These are phyloP conservation scores for Papiliotrema laurentii DNA, from an alignment of 1,284 basidiomycete species.

Conservation along the genomic window DNA sequence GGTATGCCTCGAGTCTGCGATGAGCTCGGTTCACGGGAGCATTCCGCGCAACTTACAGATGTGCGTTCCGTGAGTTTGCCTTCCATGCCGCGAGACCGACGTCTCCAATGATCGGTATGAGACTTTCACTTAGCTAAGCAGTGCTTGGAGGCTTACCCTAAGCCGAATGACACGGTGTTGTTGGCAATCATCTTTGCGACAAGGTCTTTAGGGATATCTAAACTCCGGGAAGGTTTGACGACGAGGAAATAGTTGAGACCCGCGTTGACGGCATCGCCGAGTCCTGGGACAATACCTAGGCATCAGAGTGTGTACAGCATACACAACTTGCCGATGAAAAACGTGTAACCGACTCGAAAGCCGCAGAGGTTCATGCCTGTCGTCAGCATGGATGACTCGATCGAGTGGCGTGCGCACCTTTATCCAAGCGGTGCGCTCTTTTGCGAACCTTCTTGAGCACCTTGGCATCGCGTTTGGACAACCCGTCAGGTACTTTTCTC, in stretches of 20 bases:
- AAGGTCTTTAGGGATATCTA: slow-evolving; percentile 63
- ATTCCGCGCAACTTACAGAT: slow-evolving; percentile 29
- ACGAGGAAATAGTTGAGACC: slow-evolving; percentile 68
- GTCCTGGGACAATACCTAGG: slow-evolving; percentile 43
- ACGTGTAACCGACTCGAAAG: slow-evolving; percentile 77
- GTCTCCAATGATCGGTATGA: slow-evolving; percentile 77
- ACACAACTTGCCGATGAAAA: slow-evolving; percentile 60
- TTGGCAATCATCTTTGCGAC: slow-evolving; percentile 70
- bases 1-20: slow-evolving; percentile 41
- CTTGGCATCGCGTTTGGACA: slow-evolving; percentile 70
- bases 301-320: neutral
- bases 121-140: slow-evolving; percentile 8
- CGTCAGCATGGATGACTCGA: too few species aligned
- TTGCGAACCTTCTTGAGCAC: slow-evolving; percentile 69
- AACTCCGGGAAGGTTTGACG: slow-evolving; percentile 65
- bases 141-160: slow-evolving; percentile 52
- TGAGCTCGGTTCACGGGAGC: slow-evolving; percentile 1
- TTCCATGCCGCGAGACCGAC: slow-evolving; percentile 70
- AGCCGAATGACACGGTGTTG: slow-evolving; percentile 64
- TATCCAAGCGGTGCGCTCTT: slow-evolving; percentile 85
- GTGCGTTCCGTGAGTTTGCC: slow-evolving; percentile 83
- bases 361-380: slow-evolving; percentile 78
- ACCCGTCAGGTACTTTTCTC: slow-evolving; percentile 70
- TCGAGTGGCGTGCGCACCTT: too few species aligned
- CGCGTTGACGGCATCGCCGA: slow-evolving; percentile 44